Evolutionary conservation across 305 asterid species (phyloP).

Genomic region (Andrographis paniculata): DNA sequence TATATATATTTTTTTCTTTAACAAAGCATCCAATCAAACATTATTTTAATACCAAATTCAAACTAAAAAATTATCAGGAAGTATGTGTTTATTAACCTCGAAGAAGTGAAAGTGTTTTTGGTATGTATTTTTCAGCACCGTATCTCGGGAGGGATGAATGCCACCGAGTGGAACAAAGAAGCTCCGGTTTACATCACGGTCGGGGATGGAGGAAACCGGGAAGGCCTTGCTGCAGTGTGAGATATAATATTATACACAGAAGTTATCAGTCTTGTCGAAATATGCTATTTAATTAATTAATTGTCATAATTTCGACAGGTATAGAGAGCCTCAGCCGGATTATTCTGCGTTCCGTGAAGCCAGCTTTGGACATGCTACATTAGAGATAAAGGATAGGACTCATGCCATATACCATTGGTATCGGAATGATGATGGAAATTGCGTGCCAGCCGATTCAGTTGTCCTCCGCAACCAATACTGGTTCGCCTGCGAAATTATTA

Average conservation of each 20-base stretch:
- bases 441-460: conserved; percentile 62
- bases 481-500: too few relatives aligned
- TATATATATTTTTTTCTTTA: too few relatives aligned
- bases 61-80: too few relatives aligned
- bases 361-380: conserved; percentile 86
- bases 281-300: background rate
- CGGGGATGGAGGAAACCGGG: conserved; percentile 99
- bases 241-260: background rate
- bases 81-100: too few relatives aligned
- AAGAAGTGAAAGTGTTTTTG: too few relatives aligned
- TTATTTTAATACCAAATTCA: too few relatives aligned
- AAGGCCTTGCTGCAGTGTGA: conserved; percentile 90
- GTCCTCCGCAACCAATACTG: conserved; percentile 75
- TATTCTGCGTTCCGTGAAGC: too few relatives aligned
- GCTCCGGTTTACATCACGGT: conserved; percentile 97
- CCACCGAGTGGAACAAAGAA: conserved; percentile 58
- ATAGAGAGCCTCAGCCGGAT: conserved; percentile 87
- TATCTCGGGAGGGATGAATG: too few relatives aligned
- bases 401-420: conserved; percentile 91
- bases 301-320: conserved; percentile 60
- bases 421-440: conserved; percentile 76
- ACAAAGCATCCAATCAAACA: too few relatives aligned
- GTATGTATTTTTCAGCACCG: too few relatives aligned
- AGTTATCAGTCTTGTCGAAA: background rate
- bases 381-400: conserved; percentile 74